Percentiles rank a stretch among this genome's conserved stretches.
phyloP scores from a whole-genome alignment of 78 protist genomes.

The Polysphondylium violaceum region DNA sequence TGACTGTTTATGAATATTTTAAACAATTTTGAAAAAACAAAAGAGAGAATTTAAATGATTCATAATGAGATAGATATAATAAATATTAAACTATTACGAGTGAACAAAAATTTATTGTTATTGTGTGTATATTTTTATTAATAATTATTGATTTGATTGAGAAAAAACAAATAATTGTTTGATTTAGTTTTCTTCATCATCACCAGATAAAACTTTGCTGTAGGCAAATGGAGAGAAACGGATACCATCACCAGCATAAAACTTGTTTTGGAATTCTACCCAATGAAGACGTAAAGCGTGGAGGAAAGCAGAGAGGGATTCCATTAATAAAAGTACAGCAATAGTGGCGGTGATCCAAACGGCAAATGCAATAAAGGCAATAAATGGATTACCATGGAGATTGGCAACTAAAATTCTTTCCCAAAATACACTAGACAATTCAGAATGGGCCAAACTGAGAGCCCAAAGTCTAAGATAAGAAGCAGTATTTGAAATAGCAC shows the following conservation, averaged over 20 bases:
- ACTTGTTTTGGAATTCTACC: slow-evolving; percentile 99
- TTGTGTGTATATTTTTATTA: too few species aligned
- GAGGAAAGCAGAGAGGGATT: slow-evolving; percentile 99
- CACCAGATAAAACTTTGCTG: slow-evolving; percentile 58
- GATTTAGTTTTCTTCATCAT: slow-evolving; percentile 61
- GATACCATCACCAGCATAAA: slow-evolving; percentile 89
- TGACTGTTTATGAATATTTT: too few species aligned
- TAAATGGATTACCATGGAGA: slow-evolving; percentile 48
- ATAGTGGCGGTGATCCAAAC: slow-evolving; percentile 96
- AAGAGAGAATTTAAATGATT: too few species aligned
- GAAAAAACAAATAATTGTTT: too few species aligned
- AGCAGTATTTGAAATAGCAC: slow-evolving; percentile 99
- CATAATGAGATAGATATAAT: too few species aligned
- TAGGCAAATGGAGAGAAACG: slow-evolving; percentile 77
- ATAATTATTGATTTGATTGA: too few species aligned
- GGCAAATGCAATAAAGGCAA: slow-evolving; percentile 85
- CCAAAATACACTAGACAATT: slow-evolving; percentile 82
- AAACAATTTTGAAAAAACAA: too few species aligned
- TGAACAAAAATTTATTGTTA: too few species aligned
- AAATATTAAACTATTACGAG: too few species aligned
- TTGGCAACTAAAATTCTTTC: slow-evolving; percentile 58
- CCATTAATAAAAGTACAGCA: slow-evolving; percentile 98
- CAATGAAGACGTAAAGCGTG: slow-evolving; percentile 99
- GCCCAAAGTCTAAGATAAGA: slow-evolving; percentile 99
- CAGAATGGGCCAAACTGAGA: slow-evolving; percentile 99